phyloP scores from a whole-genome alignment of 2,329 filamentous ascomycete genomes.

The Trichoderma endophyticum region DNA sequence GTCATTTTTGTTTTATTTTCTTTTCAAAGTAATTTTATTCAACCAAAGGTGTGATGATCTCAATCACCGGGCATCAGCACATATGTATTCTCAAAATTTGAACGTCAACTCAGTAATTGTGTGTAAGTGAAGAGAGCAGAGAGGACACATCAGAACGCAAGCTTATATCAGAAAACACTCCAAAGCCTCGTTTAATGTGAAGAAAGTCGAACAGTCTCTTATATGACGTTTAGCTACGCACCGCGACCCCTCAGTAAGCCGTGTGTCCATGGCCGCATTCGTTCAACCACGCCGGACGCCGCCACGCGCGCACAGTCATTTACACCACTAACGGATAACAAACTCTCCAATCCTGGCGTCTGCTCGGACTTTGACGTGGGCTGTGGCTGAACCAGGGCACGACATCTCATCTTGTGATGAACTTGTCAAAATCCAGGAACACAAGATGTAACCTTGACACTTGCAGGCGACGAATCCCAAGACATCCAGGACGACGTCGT shows the following conservation, averaged over 20 bases:
- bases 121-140: background rate
- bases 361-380: background rate
- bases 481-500: background rate
- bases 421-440: background rate
- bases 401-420: background rate
- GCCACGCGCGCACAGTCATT: constrained; percentile 9
- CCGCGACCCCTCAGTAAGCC: constrained; percentile 10
- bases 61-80: background rate
- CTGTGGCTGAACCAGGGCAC: background rate
- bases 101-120: background rate
- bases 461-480: background rate
- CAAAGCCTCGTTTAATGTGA: background rate
- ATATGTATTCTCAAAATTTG: background rate
- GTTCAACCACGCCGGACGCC: background rate
- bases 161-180: background rate
- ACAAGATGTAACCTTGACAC: background rate
- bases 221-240: constrained; percentile 8
- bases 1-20: constrained; percentile 25
- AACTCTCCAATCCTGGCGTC: background rate
- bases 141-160: background rate
- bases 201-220: background rate
- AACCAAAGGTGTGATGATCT: background rate
- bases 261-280: background rate
- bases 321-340: background rate
- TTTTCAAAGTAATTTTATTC: background rate